Evolutionary conservation across 2,329 filamentous ascomycete genomes (phyloP).

Genomic region (Didymella pinodella): DNA sequence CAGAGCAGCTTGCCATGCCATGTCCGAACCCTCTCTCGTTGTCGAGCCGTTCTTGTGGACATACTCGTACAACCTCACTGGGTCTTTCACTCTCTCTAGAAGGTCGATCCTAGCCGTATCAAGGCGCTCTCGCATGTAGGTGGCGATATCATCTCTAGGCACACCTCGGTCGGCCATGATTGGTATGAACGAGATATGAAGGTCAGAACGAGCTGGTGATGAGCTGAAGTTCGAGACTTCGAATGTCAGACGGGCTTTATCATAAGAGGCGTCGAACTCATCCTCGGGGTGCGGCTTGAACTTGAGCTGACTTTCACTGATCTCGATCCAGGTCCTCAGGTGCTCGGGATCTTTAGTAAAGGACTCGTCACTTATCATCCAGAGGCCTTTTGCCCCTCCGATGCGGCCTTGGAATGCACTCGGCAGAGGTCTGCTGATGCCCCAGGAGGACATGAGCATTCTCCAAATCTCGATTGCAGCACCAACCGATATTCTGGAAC

Average conservation of each 20-base stretch:
- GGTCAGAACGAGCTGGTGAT: conserved; percentile 59
- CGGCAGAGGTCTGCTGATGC: conserved; percentile 71
- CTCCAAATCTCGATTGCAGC: conserved; percentile 64
- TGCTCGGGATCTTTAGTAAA: conserved; percentile 55
- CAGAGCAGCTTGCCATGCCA: conserved; percentile 37
- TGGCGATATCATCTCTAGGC: conserved; percentile 55
- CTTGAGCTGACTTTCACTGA: conserved; percentile 72
- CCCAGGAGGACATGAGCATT: conserved; percentile 60
- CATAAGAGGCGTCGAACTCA: conserved; percentile 52
- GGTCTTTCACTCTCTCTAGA: conserved; percentile 60
- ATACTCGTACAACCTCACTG: conserved; percentile 61
- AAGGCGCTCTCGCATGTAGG: conserved; percentile 61
- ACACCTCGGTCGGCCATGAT: conserved; percentile 70
- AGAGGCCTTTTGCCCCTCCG: conserved; percentile 77
- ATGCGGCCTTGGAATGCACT: conserved; percentile 74
- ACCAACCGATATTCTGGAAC: conserved; percentile 68
- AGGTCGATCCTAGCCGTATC: conserved; percentile 62
- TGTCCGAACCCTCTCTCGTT: conserved; percentile 30
- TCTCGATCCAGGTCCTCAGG: conserved; percentile 67
- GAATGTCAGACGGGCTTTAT: conserved; percentile 66
- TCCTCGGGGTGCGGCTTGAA: conserved; percentile 63
- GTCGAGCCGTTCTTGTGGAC: conserved; percentile 51
- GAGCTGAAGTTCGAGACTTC: conserved; percentile 65
- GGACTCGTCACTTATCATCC: conserved; percentile 66
- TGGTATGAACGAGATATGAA: conserved; percentile 74